Conservation (phyloP, 2,329 filamentous ascomycete species). For the Monosporascus ibericus region DNA sequence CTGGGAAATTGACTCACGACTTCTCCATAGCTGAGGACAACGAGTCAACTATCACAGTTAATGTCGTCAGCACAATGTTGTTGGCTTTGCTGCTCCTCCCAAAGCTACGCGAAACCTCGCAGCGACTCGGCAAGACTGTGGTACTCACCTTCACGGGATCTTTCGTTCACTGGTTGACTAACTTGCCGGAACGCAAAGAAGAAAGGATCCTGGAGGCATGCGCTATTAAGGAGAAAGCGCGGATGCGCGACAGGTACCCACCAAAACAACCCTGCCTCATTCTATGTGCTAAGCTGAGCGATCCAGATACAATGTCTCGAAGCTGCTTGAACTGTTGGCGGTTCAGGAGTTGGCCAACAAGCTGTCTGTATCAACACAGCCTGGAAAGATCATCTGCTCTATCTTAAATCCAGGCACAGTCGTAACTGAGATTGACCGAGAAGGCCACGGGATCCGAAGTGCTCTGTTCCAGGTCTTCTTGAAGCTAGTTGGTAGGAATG, state of each 20-base stretch:
- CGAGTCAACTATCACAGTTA: conserved; percentile 40
- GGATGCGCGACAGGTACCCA: conserved; percentile 1
- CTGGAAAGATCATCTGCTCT: conserved; percentile 4
- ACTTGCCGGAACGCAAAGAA: conserved; percentile 8
- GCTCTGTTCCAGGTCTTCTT: conserved; percentile 2
- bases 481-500: conserved; percentile 5
- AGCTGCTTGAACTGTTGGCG: conserved; percentile 9
- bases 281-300: background rate
- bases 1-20: conserved; percentile 31
- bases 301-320: conserved; percentile 9
- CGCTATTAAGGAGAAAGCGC: conserved; percentile 2
- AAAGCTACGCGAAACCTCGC: conserved; percentile 16
- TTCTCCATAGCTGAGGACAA: conserved; percentile 36
- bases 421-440: conserved; percentile 6
- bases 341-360: conserved; percentile 5
- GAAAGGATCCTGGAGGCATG: conserved; percentile 4
- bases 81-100: conserved; percentile 25
- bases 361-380: conserved; percentile 3
- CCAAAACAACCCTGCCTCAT: too few relatives aligned
- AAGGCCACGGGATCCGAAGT: background rate
- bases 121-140: background rate
- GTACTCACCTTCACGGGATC: conserved; percentile 12
- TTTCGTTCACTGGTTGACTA: conserved; percentile 9
- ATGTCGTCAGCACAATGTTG: conserved; percentile 24
- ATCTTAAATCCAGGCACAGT: conserved; percentile 10